These are phyloP conservation scores for Gremmenia infestans DNA, from an alignment of 2,329 filamentous ascomycete genomes.

Conservation along the genomic window DNA sequence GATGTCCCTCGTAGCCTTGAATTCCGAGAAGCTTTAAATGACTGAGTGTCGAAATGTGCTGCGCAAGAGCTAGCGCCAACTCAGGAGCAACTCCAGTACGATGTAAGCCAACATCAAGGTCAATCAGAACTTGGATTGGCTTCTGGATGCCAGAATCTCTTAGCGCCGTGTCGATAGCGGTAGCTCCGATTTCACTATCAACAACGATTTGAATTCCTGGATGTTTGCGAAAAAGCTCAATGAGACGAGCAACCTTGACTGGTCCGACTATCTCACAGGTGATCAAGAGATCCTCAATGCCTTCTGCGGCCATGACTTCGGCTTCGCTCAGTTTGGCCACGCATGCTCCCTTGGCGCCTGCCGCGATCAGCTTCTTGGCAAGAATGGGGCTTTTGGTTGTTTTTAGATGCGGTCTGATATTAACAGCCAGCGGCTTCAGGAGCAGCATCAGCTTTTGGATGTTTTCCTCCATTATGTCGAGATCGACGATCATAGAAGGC, in stretches of 20 bases:
- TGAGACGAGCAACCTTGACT: conserved; percentile 42
- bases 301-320: conserved; percentile 38
- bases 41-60: conserved; percentile 33
- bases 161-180: conserved; percentile 41
- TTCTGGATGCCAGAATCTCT: conserved; percentile 33
- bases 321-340: conserved; percentile 48
- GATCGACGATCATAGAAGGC: conserved; percentile 50
- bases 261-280: conserved; percentile 46
- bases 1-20: conserved; percentile 49
- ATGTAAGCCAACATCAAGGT: conserved; percentile 47
- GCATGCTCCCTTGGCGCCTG: conserved; percentile 46
- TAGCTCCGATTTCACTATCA: conserved; percentile 41
- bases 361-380: conserved; percentile 39
- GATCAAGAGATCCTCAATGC: conserved; percentile 46
- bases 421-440: conserved; percentile 2
- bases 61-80: conserved; percentile 37
- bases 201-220: conserved; percentile 41
- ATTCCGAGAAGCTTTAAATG: conserved; percentile 43
- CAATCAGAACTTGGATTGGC: conserved; percentile 39
- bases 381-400: conserved; percentile 46
- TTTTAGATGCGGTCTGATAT: conserved; percentile 44
- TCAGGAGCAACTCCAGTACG: conserved; percentile 43
- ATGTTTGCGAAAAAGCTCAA: conserved; percentile 39
- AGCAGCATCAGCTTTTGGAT: conserved; percentile 6
- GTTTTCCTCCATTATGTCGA: conserved; percentile 8